Percentiles rank a stretch among this genome's conserved stretches.
phyloP scores from a whole-genome alignment of 2,329 filamentous ascomycete species.

The Fusarium ambrosium region DNA sequence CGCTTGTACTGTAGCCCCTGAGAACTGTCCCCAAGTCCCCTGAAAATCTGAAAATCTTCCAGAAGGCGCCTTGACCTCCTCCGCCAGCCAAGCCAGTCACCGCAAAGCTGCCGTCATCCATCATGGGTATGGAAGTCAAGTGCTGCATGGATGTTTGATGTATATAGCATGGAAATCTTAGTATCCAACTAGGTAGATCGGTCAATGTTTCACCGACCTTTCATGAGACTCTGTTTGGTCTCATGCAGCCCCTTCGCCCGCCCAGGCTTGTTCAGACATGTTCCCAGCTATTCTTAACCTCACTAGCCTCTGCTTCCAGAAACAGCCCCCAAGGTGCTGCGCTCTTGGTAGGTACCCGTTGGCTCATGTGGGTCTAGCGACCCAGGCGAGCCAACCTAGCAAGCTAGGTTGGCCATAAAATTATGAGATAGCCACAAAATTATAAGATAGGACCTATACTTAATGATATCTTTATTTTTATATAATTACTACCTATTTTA shows the following conservation, averaged over 20 bases:
- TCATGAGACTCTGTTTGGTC: neutral
- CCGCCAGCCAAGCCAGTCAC: neutral
- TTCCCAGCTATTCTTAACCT: neutral
- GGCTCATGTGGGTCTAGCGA: too few relatives aligned
- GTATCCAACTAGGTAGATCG: neutral
- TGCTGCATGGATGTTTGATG: neutral
- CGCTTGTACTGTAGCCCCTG: slow-evolving; percentile 22
- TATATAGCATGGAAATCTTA: neutral
- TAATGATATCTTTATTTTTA: too few relatives aligned
- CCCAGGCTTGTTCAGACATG: neutral
- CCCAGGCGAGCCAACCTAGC: too few relatives aligned
- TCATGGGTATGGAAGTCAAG: neutral
- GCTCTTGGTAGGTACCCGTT: neutral
- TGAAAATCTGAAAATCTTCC: slow-evolving; percentile 31
- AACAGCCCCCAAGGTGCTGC: neutral
- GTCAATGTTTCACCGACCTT: slow-evolving; percentile 1
- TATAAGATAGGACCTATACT: too few relatives aligned
- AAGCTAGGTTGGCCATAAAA: too few relatives aligned
- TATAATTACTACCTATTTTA: too few relatives aligned
- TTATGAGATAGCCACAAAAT: too few relatives aligned
- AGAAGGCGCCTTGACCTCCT: slow-evolving; percentile 26
- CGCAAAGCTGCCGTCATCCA: neutral
- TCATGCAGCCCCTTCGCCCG: neutral
- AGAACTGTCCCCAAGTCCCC: slow-evolving; percentile 28
- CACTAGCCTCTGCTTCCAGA: neutral